Evolutionary conservation across 163 green algal species (phyloP), one percentile per base, ranked within the genome.

Genomic region (Coccomyxa subellipsoidea): DNA sequence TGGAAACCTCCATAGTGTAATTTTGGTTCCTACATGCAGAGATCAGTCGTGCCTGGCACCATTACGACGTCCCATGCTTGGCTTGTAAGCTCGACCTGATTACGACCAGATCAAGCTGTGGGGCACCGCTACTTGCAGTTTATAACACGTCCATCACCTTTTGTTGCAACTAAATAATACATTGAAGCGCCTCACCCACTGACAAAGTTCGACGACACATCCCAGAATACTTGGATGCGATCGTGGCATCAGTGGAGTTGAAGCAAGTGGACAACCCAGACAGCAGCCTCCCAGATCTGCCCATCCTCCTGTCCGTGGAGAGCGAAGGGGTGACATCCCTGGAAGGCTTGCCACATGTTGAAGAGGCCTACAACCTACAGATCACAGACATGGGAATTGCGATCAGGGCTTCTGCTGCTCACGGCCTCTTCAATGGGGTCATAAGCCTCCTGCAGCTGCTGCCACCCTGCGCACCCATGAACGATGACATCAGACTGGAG

Each of bases 361-460:
- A 88, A 31, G 89, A 93, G 72, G 89, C 66, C 23, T 91, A 90
- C 53, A 79, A 87, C 36, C 82, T 91, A 0, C 79, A 53, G 7
- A 78, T 89, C 31, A 79, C 54, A 29, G 53, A 78, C 2, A 73
- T 76, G 7, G 80, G 84, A 27, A 47, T 92, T 0, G 34, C 73
- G 0, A 86, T 93, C 29, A 53, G 36, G 23, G 87, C 83, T 0
- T 5, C 84, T 6, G 79, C 40, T 5, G 29, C 81, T 7, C 83
- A 84, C 21, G 91, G 91, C 34, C 34, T 92, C 10, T 93, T 94
- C 81, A 92, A 92, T 77, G 91, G 89, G 21, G 71, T 92, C 8
- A 87, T 92, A 77, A 90, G 80, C 31, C 82, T 94, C 31, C 80
- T 92, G 31, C 91, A 93, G 81, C 80, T 91, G 8, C 79, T 93